These are phyloP conservation scores for Trichothecium roseum DNA, from an alignment of 2,329 filamentous ascomycete genomes.

Conservation along the genomic window DNA sequence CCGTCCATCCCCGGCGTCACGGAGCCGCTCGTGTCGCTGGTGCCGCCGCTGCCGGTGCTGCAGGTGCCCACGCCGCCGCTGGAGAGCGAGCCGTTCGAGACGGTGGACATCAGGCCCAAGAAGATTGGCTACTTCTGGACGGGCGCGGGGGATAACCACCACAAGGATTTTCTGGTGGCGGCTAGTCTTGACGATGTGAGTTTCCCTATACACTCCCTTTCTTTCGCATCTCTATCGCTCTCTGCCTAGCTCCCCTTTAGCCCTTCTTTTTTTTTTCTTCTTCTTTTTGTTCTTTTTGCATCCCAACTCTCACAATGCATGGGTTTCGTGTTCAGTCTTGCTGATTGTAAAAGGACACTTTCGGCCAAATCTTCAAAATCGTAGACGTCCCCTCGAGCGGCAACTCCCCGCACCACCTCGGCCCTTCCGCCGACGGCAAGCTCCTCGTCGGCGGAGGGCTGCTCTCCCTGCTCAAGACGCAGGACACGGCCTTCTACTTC, in stretches of 20 bases:
- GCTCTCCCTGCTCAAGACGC: slow-evolving; percentile 46
- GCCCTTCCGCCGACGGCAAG: slow-evolving; percentile 44
- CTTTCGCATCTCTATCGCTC: no score
- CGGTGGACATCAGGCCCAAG: slow-evolving; percentile 49
- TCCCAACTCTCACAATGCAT: no score
- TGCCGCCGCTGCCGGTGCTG: slow-evolving; percentile 45
- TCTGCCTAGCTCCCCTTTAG: no score
- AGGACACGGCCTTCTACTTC: slow-evolving; percentile 54
- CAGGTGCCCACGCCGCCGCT: slow-evolving; percentile 49
- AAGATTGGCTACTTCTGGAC: slow-evolving; percentile 59
- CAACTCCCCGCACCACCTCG: slow-evolving; percentile 51
- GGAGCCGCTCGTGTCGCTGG: slow-evolving; percentile 37
- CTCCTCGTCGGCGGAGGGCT: slow-evolving; percentile 46
- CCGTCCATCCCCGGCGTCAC: slow-evolving; percentile 49
- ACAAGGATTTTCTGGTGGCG: slow-evolving; percentile 49
- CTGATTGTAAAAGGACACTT: slow-evolving; percentile 38
- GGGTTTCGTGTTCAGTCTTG: not conserved
- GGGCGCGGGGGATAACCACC: slow-evolving; percentile 46
- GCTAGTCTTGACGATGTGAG: slow-evolving; percentile 47
- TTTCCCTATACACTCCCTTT: rapidly evolving
- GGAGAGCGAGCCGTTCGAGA: slow-evolving; percentile 39
- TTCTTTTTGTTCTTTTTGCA: no score
- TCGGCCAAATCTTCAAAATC: slow-evolving; percentile 46
- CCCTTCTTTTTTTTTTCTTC: no score
- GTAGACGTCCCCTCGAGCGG: slow-evolving; percentile 49